These are phyloP conservation scores for Aspergillus niger DNA, from an alignment of 2,329 filamentous ascomycete species.

Conservation along the genomic window DNA sequence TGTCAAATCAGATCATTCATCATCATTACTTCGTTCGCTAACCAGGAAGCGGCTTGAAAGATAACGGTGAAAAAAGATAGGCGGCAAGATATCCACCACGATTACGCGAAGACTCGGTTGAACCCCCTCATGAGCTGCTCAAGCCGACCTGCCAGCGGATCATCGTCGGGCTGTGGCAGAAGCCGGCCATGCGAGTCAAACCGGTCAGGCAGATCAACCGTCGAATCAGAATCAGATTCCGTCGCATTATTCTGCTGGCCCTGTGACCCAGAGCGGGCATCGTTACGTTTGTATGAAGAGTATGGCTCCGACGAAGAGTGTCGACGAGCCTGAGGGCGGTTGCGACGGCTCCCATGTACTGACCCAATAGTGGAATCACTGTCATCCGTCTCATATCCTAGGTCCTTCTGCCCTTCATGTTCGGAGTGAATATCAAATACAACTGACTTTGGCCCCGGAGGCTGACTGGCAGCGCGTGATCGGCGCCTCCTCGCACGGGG, in stretches of 20 bases:
- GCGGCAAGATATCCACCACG: not conserved
- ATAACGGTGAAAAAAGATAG: not conserved
- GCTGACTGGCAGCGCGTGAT: conserved; percentile 26
- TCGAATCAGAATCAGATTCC: conserved; percentile 45
- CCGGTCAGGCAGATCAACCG: conserved; percentile 46
- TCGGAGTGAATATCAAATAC: conserved; percentile 32
- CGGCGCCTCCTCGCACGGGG: conserved; percentile 15
- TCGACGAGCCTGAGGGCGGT: conserved; percentile 23
- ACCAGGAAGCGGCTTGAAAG: not conserved
- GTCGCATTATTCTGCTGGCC: conserved; percentile 8
- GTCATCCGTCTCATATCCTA: conserved; percentile 48
- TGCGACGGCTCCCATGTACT: conserved; percentile 23
- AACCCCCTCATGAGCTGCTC: conserved; percentile 40
- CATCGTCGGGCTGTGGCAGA: conserved; percentile 35
- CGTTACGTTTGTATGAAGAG: conserved; percentile 7
- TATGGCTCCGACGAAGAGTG: conserved; percentile 29
- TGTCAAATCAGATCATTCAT: not conserved
- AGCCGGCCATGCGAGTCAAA: conserved; percentile 46
- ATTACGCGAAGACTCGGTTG: conserved; percentile 27
- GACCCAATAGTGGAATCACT: conserved; percentile 40
- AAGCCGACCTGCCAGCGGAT: conserved; percentile 38
- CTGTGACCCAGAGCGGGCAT: not conserved
- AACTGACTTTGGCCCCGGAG: conserved; percentile 36
- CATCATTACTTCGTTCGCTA: not conserved
- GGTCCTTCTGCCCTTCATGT: conserved; percentile 19